Conservation (phyloP, 108 stramenopile genomes). For the Parietichytrium sp. region DNA sequence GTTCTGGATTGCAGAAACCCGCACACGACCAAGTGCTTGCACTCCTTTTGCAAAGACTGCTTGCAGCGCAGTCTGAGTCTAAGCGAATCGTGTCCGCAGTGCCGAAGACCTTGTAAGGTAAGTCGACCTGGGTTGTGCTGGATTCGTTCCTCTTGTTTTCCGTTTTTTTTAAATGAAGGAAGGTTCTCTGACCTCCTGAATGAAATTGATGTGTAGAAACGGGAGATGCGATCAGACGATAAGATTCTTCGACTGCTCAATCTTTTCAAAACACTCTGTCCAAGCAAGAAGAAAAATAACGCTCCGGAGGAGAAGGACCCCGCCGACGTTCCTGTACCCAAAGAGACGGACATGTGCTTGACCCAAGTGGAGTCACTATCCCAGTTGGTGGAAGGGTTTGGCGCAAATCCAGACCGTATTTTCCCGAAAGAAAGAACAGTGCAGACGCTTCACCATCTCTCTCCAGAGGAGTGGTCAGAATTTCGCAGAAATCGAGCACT, state of each 20-base stretch:
- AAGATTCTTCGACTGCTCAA: not conserved
- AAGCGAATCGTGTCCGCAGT: not conserved
- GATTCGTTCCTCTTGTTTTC: too few relatives aligned
- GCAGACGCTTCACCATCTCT: not conserved
- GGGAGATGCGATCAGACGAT: not conserved
- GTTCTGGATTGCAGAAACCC: too few relatives aligned
- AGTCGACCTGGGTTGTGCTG: too few relatives aligned
- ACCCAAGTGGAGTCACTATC: not conserved
- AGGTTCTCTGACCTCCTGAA: too few relatives aligned
- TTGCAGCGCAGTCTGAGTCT: not conserved
- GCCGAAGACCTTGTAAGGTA: too few relatives aligned
- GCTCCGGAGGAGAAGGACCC: not conserved
- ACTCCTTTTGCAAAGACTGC: conserved; percentile 21
- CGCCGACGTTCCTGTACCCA: not conserved
- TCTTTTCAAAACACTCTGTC: conserved; percentile 7
- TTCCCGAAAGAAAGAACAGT: not conserved
- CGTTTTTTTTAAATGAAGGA: too few relatives aligned
- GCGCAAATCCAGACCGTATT: conserved; percentile 2
- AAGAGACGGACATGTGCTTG: not conserved
- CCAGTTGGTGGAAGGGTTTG: not conserved
- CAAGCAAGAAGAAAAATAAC: not conserved
- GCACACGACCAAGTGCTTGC: not conserved
- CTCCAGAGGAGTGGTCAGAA: not conserved
- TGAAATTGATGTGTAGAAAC: not conserved
- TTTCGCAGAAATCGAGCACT: conserved; percentile 1